Evolutionary conservation across 345 rosid species (phyloP).

Genomic region (Nephelium lappaceum): DNA sequence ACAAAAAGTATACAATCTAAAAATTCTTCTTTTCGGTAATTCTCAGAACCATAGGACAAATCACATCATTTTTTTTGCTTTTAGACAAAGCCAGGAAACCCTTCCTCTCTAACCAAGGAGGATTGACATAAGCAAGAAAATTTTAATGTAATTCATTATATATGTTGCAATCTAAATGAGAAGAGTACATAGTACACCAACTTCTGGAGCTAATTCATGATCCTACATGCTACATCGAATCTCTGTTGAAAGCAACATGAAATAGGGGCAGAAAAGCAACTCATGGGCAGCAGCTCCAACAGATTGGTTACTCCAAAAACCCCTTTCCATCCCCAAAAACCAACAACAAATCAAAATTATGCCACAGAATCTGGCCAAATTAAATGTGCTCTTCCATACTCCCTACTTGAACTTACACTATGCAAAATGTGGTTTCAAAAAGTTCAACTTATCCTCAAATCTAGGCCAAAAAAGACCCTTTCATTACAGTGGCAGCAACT

Average conservation of each 20-base stretch:
- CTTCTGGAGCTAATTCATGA: neutral
- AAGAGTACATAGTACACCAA: neutral
- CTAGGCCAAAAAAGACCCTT: neutral
- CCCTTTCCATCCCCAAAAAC: neutral
- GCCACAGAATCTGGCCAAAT: neutral
- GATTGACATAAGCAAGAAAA: neutral
- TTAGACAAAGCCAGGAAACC: neutral
- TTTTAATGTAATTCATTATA: neutral
- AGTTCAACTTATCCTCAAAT: neutral
- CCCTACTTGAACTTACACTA: neutral
- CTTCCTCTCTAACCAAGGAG: neutral
- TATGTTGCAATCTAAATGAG: neutral
- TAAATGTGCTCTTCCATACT: neutral
- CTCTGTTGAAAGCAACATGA: neutral
- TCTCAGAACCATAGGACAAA: neutral
- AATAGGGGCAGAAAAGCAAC: neutral
- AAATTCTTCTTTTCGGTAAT: neutral
- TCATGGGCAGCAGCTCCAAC: neutral
- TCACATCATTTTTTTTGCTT: neutral
- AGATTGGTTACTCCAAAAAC: neutral
- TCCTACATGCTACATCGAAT: neutral
- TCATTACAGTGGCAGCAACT: neutral
- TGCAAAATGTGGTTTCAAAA: neutral
- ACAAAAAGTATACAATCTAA: neutral
- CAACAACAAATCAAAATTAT: constrained; percentile 1